phyloP scores from a whole-genome alignment of 2,329 filamentous ascomycete genomes.

The Cladosporium sp. region DNA sequence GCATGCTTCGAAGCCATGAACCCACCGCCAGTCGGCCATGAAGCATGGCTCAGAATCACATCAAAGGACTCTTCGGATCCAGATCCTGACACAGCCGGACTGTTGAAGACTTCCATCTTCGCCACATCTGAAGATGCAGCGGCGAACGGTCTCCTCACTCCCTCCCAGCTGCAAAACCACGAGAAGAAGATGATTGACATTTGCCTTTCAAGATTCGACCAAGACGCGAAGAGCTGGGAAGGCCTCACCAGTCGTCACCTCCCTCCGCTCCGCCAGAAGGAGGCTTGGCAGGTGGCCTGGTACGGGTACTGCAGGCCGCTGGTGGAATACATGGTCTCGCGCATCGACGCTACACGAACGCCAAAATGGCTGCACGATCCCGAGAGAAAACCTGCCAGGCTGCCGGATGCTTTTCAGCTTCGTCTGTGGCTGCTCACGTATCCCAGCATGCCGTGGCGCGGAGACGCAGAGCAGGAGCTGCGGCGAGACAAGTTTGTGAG shows the following conservation, averaged over 20 bases:
- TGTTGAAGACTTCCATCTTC: slow-evolving; percentile 11
- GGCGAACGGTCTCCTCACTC: slow-evolving; percentile 21
- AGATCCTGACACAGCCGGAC: background rate
- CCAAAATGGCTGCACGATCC: slow-evolving; percentile 15
- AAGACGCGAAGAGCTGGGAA: slow-evolving; percentile 1
- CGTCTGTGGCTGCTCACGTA: slow-evolving; percentile 28
- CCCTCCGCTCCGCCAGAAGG: background rate
- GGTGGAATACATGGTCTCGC: slow-evolving; percentile 13
- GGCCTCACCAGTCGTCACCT: background rate
- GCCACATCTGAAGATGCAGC: slow-evolving; percentile 21
- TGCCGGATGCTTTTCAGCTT: slow-evolving; percentile 22
- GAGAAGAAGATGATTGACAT: slow-evolving; percentile 7
- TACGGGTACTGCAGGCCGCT: slow-evolving; percentile 14
- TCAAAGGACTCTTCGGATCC: background rate
- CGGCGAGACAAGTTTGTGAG: background rate
- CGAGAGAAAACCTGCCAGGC: slow-evolving; percentile 13
- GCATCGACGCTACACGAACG: slow-evolving; percentile 17
- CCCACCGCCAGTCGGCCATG: background rate
- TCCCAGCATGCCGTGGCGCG: slow-evolving; percentile 10
- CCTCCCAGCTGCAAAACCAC: slow-evolving; percentile 13
- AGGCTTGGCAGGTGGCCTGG: slow-evolving; percentile 1
- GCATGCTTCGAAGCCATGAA: background rate
- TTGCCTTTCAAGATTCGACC: slow-evolving; percentile 9
- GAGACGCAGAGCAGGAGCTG: background rate
- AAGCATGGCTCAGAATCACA: background rate